phyloP scores from a whole-genome alignment of 257 asterid genomes.

The Nicotiana otophora region DNA sequence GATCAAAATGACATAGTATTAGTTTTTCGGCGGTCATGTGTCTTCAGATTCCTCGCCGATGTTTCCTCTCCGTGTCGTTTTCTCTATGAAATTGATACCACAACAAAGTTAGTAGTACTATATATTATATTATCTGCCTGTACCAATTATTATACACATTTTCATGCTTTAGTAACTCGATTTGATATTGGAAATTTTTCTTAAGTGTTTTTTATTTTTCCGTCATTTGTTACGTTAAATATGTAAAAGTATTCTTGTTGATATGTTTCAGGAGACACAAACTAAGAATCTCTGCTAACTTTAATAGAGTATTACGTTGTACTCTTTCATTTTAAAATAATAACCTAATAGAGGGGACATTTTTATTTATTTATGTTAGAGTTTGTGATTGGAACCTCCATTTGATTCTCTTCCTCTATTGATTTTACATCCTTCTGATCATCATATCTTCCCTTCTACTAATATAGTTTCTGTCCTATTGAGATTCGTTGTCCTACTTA shows the following conservation, averaged over 20 bases:
- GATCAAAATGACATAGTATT: not conserved
- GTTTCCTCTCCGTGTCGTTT: slow-evolving; percentile 21
- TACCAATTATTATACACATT: not conserved
- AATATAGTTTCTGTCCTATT: not conserved
- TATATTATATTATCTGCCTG: not conserved
- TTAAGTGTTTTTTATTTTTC: not conserved
- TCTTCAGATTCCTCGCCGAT: slow-evolving; percentile 39
- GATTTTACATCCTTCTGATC: not conserved
- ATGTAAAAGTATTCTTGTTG: not conserved
- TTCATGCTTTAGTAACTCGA: too few relatives aligned
- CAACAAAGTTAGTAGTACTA: not conserved
- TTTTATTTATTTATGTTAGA: not conserved
- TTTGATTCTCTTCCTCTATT: not conserved
- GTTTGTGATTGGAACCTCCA: not conserved
- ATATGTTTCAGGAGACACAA: not conserved
- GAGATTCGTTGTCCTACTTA: not conserved
- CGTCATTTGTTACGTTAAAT: not conserved
- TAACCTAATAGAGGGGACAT: not conserved
- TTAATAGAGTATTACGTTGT: not conserved
- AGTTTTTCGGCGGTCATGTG: slow-evolving; percentile 17
- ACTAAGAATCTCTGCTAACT: not conserved
- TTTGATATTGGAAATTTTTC: not conserved
- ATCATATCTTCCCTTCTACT: not conserved
- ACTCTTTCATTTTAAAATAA: not conserved
- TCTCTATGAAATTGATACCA: not conserved